Percentiles rank a stretch among this genome's conserved stretches.
These are phyloP conservation scores for Fusarium verrucosum DNA, from an alignment of 2,329 filamentous ascomycete species.

Conservation along the genomic window DNA sequence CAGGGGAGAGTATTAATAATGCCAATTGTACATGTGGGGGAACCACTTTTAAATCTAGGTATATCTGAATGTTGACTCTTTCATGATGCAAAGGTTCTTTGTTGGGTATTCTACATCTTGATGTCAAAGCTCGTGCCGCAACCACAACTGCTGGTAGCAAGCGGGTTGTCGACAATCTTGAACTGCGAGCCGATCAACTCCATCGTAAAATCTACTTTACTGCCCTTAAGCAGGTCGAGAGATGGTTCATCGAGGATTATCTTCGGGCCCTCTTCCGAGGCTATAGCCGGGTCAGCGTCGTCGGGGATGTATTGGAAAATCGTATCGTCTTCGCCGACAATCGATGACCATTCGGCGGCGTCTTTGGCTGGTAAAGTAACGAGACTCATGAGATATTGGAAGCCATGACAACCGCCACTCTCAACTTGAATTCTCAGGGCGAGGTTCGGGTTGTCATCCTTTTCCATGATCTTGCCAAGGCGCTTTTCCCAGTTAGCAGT, in stretches of 20 bases:
- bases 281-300: slow-evolving; percentile 47
- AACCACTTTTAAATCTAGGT: slow-evolving; percentile 17
- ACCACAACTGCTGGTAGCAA: slow-evolving; percentile 92
- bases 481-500: slow-evolving; percentile 58
- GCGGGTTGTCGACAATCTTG: slow-evolving; percentile 93
- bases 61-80: slow-evolving; percentile 1
- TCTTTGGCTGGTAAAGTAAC: slow-evolving; percentile 65
- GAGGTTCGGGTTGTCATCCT: slow-evolving; percentile 78
- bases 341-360: slow-evolving; percentile 47
- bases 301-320: slow-evolving; percentile 77
- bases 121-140: slow-evolving; percentile 99
- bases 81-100: neutral
- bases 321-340: slow-evolving; percentile 79
- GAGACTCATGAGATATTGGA: slow-evolving; percentile 95
- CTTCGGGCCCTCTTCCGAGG: slow-evolving; percentile 64
- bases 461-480: slow-evolving; percentile 78
- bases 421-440: slow-evolving; percentile 93
- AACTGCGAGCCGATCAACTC: slow-evolving; percentile 91
- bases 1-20: slow-evolving; percentile 33
- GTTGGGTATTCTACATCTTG: slow-evolving; percentile 62
- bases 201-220: slow-evolving; percentile 95
- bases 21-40: slow-evolving; percentile 15
- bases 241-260: slow-evolving; percentile 90
- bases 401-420: slow-evolving; percentile 94
- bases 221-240: slow-evolving; percentile 87